Evolutionary conservation across 331 rosid species (phyloP).

Genomic region (Cydonia oblonga): DNA sequence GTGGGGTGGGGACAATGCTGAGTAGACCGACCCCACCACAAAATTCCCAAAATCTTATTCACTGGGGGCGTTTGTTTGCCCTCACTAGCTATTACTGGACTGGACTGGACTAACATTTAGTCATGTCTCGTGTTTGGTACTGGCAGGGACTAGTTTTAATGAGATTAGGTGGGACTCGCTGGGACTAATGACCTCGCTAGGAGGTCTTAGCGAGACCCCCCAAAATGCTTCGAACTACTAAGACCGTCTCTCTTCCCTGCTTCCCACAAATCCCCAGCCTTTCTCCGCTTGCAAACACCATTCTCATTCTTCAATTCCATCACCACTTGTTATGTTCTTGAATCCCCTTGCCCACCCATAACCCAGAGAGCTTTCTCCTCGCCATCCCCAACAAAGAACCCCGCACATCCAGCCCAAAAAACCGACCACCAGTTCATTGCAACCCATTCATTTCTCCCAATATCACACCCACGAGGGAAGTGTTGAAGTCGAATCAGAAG

Average conservation of each 20-base stretch:
- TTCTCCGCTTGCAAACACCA: slow-evolving; percentile 53
- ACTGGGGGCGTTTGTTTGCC: no score
- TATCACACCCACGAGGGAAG: slow-evolving; percentile 47
- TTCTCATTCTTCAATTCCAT: slow-evolving; percentile 38
- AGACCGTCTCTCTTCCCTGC: slow-evolving; percentile 46
- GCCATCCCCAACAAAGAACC: slow-evolving; percentile 41
- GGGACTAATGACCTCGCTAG: no score
- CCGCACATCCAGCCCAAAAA: slow-evolving; percentile 66
- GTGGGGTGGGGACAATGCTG: background rate
- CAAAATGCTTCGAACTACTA: no score
- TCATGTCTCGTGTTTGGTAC: no score
- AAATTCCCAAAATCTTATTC: background rate
- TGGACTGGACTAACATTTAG: no score
- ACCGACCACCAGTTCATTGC: slow-evolving; percentile 46
- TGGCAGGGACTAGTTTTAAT: no score
- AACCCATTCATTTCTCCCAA: slow-evolving; percentile 51
- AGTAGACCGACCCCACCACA: slow-evolving; percentile 8
- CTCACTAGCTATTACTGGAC: no score
- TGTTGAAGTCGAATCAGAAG: slow-evolving; percentile 38
- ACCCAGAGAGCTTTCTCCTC: slow-evolving; percentile 57
- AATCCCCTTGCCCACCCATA: slow-evolving; percentile 64
- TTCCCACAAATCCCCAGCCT: slow-evolving; percentile 64
- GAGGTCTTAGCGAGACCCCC: no score
- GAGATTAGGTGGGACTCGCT: no score
- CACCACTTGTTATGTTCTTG: slow-evolving; percentile 68